phyloP scores from a whole-genome alignment of 2,329 filamentous ascomycete genomes.

The Cytospora mali region DNA sequence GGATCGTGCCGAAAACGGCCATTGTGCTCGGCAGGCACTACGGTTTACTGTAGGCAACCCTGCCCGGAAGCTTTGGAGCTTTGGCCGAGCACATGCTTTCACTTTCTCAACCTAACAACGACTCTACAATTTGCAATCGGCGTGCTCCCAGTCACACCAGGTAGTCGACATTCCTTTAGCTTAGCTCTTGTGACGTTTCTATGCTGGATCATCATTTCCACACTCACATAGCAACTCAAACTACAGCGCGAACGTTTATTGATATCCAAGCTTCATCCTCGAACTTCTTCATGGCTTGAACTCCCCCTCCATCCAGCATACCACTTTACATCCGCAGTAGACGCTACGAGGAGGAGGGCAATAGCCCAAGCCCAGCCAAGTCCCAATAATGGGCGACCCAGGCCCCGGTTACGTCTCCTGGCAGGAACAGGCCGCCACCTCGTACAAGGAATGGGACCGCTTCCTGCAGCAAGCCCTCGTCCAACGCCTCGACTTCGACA shows the following conservation, averaged over 20 bases:
- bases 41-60: not conserved
- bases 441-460: conserved; percentile 48
- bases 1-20: conserved; percentile 22
- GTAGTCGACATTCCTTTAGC: not conserved
- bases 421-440: conserved; percentile 19
- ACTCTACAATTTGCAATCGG: not conserved
- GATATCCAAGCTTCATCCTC: not conserved
- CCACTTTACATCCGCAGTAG: not conserved
- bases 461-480: conserved; percentile 56
- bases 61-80: not conserved
- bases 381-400: conserved; percentile 20
- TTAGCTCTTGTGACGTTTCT: not conserved
- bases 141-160: not conserved
- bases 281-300: conserved; percentile 11
- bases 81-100: not conserved
- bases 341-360: not conserved
- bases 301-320: not conserved
- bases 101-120: not conserved
- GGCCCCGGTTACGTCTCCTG: conserved; percentile 14
- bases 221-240: not conserved
- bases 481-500: conserved; percentile 53
- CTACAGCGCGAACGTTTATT: not conserved
- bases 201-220: not conserved
- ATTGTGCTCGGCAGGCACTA: conserved; percentile 6
- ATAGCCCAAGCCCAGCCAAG: not conserved